Evolutionary conservation across 1,284 basidiomycete genomes (phyloP), one percentile per base, ranked within the genome.

Genomic region (Coniferiporia sulphurascens): DNA sequence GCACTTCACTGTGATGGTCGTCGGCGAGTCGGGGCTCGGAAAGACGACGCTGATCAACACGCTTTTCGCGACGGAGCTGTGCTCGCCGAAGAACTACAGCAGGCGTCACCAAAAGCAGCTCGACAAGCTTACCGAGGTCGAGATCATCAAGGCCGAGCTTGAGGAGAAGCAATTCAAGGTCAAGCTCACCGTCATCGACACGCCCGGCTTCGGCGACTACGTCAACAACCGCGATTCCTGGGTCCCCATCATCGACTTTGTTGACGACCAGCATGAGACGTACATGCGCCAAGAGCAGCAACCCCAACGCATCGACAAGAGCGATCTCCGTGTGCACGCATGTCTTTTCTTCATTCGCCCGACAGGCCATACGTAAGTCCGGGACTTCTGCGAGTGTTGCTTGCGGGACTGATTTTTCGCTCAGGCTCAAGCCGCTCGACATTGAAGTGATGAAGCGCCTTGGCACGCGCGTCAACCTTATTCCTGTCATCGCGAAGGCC

Each of bases 221-320:
- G 95, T 99, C 78, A 98, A 99, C 88, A 99, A 99, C 84, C 87
- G 94, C 63, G 96, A 99, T 75, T 94, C 92, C 48, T 99, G 96
- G 96, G 82, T 86, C 19, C 96, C 97, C 59, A 98, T 99, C 65
- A 89, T 99, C 71, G 96, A 99, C 74, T 99, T 99, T 74, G 94
- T 99, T 69, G 97, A 99, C 73, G 97, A 99, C 80, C 96, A 99
- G 78, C 96, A 99, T 73, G 97, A 99, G 76, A 89, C 91, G 35
- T 99, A 96, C 77, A 98, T 99, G 96, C 86, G 96, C 61, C 96
- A 99, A 77, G 96, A 99, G 77, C 97, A 99, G 76, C 97, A 99
- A 74, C 97, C 97, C 9, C 86, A 93, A 76, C 83, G 97, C 61
- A 80, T 77, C 62, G 92, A 96, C 68, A 98, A 98, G 82, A 92